Conservation (phyloP, 2,329 filamentous ascomycete species). For the Xylaria sp. region DNA sequence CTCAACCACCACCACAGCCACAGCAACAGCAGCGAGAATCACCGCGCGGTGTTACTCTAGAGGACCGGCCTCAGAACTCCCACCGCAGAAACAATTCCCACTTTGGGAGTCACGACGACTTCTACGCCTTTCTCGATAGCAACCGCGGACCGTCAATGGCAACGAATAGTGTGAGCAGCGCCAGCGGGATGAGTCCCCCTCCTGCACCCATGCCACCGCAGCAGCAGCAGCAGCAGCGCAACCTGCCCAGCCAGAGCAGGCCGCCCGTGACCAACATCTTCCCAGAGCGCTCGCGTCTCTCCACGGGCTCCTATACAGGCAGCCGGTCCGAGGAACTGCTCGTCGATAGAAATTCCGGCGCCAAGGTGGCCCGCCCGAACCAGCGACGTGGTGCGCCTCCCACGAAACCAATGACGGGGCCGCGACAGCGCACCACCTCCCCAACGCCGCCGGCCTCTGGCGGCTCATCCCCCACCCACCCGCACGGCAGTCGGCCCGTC, state of each 20-base stretch:
- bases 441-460: slow-evolving; percentile 43
- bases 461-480: slow-evolving; percentile 40
- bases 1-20: slow-evolving; percentile 22
- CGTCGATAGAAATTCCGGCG: slow-evolving; percentile 42
- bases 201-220: slow-evolving; percentile 38
- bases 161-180: neutral
- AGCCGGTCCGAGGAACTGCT: slow-evolving; percentile 50
- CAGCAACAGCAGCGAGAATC: slow-evolving; percentile 33
- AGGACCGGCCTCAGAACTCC: slow-evolving; percentile 28
- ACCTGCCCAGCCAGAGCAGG: slow-evolving; percentile 43
- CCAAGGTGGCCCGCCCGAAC: slow-evolving; percentile 45
- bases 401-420: slow-evolving; percentile 36
- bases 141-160: slow-evolving; percentile 42
- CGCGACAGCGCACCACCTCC: slow-evolving; percentile 43
- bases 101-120: slow-evolving; percentile 50
- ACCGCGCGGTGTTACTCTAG: slow-evolving; percentile 36
- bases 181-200: slow-evolving; percentile 23
- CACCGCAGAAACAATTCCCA: slow-evolving; percentile 41
- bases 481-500: slow-evolving; percentile 34
- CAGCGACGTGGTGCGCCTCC: slow-evolving; percentile 41
- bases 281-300: slow-evolving; percentile 44
- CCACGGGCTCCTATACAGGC: slow-evolving; percentile 45
- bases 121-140: slow-evolving; percentile 50
- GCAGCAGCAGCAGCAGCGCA: slow-evolving; percentile 40
- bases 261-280: slow-evolving; percentile 48